phyloP scores from a whole-genome alignment of 441 rosid species.

The Syzygium malaccense region DNA sequence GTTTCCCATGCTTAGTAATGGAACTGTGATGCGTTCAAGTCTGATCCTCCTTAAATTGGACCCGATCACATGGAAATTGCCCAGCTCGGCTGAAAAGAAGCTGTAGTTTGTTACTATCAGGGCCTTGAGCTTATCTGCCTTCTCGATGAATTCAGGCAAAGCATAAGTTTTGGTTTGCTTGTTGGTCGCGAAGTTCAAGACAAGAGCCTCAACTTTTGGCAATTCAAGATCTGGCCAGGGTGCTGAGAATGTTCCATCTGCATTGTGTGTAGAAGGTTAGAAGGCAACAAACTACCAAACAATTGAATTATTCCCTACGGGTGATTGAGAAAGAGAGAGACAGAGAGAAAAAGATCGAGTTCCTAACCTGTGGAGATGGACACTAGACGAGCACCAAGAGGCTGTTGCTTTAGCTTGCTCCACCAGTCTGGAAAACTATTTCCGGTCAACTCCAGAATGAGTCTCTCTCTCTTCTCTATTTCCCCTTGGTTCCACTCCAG shows the following conservation, averaged over 20 bases:
- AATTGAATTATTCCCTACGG: background rate
- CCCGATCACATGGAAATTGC: background rate
- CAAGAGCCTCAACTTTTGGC: background rate
- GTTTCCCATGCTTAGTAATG: background rate
- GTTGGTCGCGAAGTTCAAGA: accelerated
- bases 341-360: background rate
- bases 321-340: background rate
- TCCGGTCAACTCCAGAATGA: background rate
- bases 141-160: background rate
- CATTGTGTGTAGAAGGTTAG: background rate
- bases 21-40: background rate
- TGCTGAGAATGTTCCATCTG: background rate
- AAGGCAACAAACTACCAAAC: background rate
- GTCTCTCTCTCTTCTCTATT: background rate
- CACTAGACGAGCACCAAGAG: background rate
- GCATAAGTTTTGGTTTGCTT: background rate
- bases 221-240: background rate
- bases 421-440: background rate
- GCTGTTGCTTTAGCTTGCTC: background rate
- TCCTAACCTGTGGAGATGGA: background rate
- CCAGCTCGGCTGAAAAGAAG: background rate
- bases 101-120: background rate
- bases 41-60: background rate
- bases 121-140: background rate
- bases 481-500: background rate